phyloP scores from a whole-genome alignment of 2,329 filamentous ascomycete species.

The Colletotrichum limetticola region DNA sequence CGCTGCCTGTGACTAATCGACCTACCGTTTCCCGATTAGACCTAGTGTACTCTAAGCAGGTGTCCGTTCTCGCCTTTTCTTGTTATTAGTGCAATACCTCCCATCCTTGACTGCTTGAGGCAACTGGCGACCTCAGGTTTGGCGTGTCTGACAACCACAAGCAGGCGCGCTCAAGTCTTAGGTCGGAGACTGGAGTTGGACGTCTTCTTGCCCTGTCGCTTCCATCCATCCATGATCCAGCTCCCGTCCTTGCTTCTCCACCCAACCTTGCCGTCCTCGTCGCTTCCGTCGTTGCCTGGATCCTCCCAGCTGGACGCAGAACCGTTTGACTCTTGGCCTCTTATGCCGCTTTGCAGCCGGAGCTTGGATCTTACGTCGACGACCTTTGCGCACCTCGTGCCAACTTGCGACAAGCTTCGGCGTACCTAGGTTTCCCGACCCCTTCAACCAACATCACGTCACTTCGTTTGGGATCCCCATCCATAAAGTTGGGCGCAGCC shows the following conservation, averaged over 20 bases:
- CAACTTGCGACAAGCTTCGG: slow-evolving; percentile 12
- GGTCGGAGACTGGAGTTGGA: not conserved
- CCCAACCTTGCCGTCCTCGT: slow-evolving; percentile 4
- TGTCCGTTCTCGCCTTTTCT: slow-evolving; percentile 19
- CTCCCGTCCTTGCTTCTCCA: slow-evolving; percentile 18
- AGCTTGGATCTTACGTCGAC: slow-evolving; percentile 17
- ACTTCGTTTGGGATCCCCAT: not conserved
- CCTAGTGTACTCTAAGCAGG: slow-evolving; percentile 5
- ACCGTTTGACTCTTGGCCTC: slow-evolving; percentile 20
- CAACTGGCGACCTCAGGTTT: not conserved
- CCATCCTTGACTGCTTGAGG: not conserved
- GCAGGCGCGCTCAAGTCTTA: not conserved
- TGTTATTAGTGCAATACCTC: slow-evolving; percentile 19
- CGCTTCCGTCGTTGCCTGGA: slow-evolving; percentile 2
- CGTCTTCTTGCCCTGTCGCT: not conserved
- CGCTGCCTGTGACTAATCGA: slow-evolving; percentile 18
- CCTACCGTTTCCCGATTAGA: not conserved
- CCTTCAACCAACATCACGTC: not conserved
- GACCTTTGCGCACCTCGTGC: slow-evolving; percentile 7
- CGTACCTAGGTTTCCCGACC: not conserved
- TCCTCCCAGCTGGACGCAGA: slow-evolving; percentile 17
- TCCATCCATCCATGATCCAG: not conserved
- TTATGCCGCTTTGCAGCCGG: not conserved
- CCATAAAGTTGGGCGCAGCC: slow-evolving; percentile 9
- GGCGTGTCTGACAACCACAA: too few species aligned